Evolutionary conservation across 2,329 filamentous ascomycete species (phyloP), one percentile per base, ranked within the genome.

Genomic region (Penicillium sp.): DNA sequence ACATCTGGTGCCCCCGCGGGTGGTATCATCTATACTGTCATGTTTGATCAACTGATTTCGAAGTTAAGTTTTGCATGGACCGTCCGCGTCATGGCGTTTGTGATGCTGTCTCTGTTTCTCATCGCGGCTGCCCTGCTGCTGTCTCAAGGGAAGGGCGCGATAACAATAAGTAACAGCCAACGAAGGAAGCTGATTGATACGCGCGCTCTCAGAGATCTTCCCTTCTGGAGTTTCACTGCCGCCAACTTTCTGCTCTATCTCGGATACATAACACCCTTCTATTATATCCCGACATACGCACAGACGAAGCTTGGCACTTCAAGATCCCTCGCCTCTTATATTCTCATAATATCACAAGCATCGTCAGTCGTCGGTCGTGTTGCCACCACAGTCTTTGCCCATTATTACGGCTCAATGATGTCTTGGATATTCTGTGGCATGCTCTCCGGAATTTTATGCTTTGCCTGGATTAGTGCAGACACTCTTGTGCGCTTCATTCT

Each of bases 341-440:
- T 86, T 10, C 70, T 87, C 11, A 76, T 86, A n/a, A 70, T 86
- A 3, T 69, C 85, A 36, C 87, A 87, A 66, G 82, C 79, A 25
- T 71, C 81, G 6, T 81, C 83, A 1, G 54, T 80, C 16, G 46
- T 80, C 5, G 83, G 83, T 2, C 79, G 84, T 1, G 57, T 85
- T 10, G 42, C 80, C 0, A 81, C 82, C 1, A 81, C 78, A 60
- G 69, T 75, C 53, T 53, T 82, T 0, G 83, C 83, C 11, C 81
- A 86, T 57, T 66, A 66, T 47, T 65, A 73, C 30, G 85, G 85
- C 0, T 72, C 79, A 0, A 69, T 88, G 57, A 83, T 83, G 55
- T 70, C 83, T 25, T 78, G 84, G 58, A 71, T 81, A 22, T 72
- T 81, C 1, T 69, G 70, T 18, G 65, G 71, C 1, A 27, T 74